Conservation (phyloP, 2,329 filamentous ascomycete species). For the Passalora sequoiae region DNA sequence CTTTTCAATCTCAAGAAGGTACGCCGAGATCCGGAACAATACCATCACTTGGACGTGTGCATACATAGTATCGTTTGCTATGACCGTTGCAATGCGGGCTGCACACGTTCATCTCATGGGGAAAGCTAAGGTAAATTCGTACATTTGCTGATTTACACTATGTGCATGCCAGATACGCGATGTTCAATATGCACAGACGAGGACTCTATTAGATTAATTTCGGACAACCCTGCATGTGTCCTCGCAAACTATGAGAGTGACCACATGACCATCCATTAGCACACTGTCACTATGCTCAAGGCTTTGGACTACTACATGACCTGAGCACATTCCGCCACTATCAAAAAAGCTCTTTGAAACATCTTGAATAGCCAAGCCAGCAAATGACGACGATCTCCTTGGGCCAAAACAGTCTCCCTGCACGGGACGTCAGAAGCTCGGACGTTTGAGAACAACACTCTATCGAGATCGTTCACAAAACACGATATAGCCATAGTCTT, state of each 20-base stretch:
- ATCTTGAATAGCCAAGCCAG: neutral
- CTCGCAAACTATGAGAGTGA: neutral
- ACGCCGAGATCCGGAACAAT: no score
- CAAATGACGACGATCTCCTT: neutral
- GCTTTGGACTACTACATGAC: neutral
- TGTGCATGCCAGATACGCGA: constrained; percentile 2
- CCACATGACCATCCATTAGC: neutral
- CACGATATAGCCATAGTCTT: no score
- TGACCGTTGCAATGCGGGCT: neutral
- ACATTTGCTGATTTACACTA: neutral
- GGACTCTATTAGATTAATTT: neutral
- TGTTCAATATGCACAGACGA: neutral
- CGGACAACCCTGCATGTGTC: constrained; percentile 3
- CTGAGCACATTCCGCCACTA: neutral
- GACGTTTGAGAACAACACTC: no score
- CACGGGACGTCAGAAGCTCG: neutral
- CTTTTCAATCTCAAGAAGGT: no score
- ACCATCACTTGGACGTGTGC: no score
- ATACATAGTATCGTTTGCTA: neutral
- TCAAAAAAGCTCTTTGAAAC: neutral
- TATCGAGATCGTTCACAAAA: neutral
- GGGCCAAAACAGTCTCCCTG: neutral
- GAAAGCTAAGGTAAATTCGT: neutral
- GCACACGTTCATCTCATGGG: neutral
- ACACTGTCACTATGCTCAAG: neutral